Conservation (phyloP, 345 rosid species). For the Camelina sativa region DNA sequence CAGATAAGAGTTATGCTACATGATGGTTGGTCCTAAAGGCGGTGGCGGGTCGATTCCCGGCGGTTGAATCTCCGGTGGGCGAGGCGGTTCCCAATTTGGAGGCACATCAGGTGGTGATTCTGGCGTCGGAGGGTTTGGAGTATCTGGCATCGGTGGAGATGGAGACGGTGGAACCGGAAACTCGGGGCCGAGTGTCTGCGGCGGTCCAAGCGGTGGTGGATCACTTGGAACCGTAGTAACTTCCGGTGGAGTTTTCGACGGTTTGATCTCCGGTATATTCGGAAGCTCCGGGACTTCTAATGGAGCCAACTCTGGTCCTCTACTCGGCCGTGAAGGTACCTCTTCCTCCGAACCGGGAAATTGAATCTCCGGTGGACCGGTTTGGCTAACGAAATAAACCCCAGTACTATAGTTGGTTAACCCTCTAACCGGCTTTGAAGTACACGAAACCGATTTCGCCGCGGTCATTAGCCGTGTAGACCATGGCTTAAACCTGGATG, state of each 20-base stretch:
- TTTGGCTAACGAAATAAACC: conserved; percentile 23
- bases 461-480: conserved; percentile 1
- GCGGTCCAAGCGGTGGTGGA: conserved; percentile 42
- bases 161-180: conserved; percentile 36
- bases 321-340: conserved; percentile 38
- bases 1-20: not conserved
- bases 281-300: conserved; percentile 41
- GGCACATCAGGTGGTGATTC: conserved; percentile 36
- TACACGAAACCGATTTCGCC: conserved; percentile 13
- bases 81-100: conserved; percentile 40
- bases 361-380: conserved; percentile 41
- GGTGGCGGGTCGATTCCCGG: conserved; percentile 33
- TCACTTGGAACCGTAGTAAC: conserved; percentile 28
- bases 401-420: conserved; percentile 3
- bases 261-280: conserved; percentile 29
- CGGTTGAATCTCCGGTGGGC: conserved; percentile 27
- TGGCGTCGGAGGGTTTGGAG: conserved; percentile 21
- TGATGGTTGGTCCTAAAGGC: conserved; percentile 32
- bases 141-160: conserved; percentile 44
- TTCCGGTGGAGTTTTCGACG: conserved; percentile 34
- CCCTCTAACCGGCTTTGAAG: conserved; percentile 16
- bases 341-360: conserved; percentile 43
- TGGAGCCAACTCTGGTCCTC: conserved; percentile 32
- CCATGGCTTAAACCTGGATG: conserved; percentile 35
- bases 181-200: conserved; percentile 22